Base-by-base conservation (phyloP, 1,284 basidiomycete genomes). In the Apiotrichum montevideense region DNA sequence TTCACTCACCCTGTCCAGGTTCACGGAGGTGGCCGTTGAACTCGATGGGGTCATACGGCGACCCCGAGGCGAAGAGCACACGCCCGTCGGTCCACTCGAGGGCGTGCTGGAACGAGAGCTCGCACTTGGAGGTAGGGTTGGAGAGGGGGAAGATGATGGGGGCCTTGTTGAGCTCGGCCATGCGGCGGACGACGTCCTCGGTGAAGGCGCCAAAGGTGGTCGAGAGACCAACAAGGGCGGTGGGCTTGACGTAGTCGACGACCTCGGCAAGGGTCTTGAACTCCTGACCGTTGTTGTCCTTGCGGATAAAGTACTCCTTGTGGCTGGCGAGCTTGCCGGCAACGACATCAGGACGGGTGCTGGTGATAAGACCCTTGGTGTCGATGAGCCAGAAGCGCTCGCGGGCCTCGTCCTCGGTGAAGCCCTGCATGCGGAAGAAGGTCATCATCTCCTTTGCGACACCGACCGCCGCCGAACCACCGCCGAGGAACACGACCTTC, bases 81-180 rank as follows among this genome's bases (percentile, higher is more conserved):
- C 62, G 65, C 21, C 79, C 79, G 56, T 80, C 66, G 14, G 80
- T 82, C 78, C 87, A 85, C 54, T 83, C 78, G 56, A 96, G 83
- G 1, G 92, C 91, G 63, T 94, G 88, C 57, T 86, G 80, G 75
- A 92, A 96, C 35, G 79, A 64, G 5, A 75, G 64, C 72, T 91
- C 89, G 41, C 87, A 89, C 56, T 92, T 84, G 49, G 83, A 81
- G 48, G 90, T 87, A 35, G 94, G 94, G 79, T 97, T 98, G 39
- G 89, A 92, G n/a, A 97, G 84, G 49, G 94, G 90, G 82, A 97
- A 96, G 74, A 97, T 85, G 79, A 96, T 94, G 33, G 94, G 93
- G 29, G 66, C 60, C 37, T 60, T 15, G 78, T 95, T 96, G 65
- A 89, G 80, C 50, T 83, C 81, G n/a, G 87, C 84, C 91, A 98